Evolutionary conservation across 495 filamentous ascomycete species (phyloP).

Genomic region (Aspergillus indologenus): DNA sequence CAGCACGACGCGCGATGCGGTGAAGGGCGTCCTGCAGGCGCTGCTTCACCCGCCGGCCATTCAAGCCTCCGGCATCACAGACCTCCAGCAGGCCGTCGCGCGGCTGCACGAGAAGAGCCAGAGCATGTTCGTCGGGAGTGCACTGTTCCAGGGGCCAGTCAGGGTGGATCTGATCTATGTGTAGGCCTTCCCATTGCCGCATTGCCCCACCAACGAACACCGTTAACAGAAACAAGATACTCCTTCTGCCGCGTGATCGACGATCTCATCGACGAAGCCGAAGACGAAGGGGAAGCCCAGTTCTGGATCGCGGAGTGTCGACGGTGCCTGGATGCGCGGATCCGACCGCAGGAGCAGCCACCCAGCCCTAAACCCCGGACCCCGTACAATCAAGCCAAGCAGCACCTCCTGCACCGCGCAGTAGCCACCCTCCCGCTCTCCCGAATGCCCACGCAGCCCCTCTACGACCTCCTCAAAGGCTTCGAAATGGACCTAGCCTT

Average conservation of each 20-base stretch:
- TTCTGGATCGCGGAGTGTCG: constrained; percentile 47
- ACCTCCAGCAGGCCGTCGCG: constrained; percentile 51
- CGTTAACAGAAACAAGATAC: constrained; percentile 41
- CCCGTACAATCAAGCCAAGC: too few relatives aligned
- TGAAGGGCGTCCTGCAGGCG: neutral
- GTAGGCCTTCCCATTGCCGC: constrained; percentile 14
- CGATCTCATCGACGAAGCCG: constrained; percentile 62
- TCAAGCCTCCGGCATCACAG: constrained; percentile 31
- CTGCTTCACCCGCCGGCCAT: constrained; percentile 15
- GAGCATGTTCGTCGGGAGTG: constrained; percentile 66
- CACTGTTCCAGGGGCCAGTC: constrained; percentile 58
- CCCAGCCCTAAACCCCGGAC: too few relatives aligned
- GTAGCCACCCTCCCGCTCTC: constrained; percentile 50
- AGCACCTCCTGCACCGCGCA: constrained; percentile 20
- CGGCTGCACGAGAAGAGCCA: constrained; percentile 58
- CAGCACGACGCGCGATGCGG: neutral
- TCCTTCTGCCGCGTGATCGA: constrained; percentile 70
- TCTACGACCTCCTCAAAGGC: constrained; percentile 57
- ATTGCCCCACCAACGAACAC: neutral
- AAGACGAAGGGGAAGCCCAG: constrained; percentile 38
- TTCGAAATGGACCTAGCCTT: constrained; percentile 62
- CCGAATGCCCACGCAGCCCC: constrained; percentile 48
- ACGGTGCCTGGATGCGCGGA: constrained; percentile 42
- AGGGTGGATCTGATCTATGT: constrained; percentile 63
- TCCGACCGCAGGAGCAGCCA: neutral